Evolutionary conservation across 441 rosid species (phyloP), one percentile per base, ranked within the genome.

Genomic region (Euphorbia corollata): DNA sequence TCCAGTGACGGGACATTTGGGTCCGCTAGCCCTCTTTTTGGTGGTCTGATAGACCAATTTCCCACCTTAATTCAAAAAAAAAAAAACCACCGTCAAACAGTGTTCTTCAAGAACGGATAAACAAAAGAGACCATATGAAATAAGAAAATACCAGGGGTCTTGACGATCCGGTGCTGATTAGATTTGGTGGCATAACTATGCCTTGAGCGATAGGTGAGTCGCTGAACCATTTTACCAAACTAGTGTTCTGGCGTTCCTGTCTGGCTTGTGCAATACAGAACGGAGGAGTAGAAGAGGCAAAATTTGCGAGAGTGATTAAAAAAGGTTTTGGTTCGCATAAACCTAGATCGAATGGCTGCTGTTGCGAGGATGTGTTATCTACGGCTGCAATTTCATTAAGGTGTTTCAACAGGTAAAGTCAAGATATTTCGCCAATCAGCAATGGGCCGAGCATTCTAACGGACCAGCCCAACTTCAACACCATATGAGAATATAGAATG

Each of bases 171-270:
- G 71, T 88, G 96, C 85, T 87, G 96, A 79, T 88, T 88, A 0
- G 96, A 88, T 73, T 83, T 91, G 74, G 96, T 91, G 81, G 94
- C 96, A 56, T 89, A 89, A 71, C 97, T 91, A 81, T 91, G 97
- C 60, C 96, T 83, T 24, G 73, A 78, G 23, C 96, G 86, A 64
- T 89, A 91, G 7, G 89, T 84, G 20, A 91, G 88, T 57, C 96
- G 87, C 80, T 91, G 97, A 74, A 89, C 97, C 97, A 91, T 91
- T 78, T 77, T 76, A 22, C 5, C 15, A n/a, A 16, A 32, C 54
- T 55, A 27, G 1, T 34, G 19, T 54, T n/a, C 22, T 55, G 24
- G 18, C 22, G 41, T 36, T 5, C 41, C 24, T 51, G 50, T 53
- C 59, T 19, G 10, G 15, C 57, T 23, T 67, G 7, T 5, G 68